A percentile compares a stretch with the other conserved stretches of the same genome.
phyloP scores from a whole-genome alignment of 1,284 basidiomycete genomes.

The Anthracocystis panici-leucophaei region DNA sequence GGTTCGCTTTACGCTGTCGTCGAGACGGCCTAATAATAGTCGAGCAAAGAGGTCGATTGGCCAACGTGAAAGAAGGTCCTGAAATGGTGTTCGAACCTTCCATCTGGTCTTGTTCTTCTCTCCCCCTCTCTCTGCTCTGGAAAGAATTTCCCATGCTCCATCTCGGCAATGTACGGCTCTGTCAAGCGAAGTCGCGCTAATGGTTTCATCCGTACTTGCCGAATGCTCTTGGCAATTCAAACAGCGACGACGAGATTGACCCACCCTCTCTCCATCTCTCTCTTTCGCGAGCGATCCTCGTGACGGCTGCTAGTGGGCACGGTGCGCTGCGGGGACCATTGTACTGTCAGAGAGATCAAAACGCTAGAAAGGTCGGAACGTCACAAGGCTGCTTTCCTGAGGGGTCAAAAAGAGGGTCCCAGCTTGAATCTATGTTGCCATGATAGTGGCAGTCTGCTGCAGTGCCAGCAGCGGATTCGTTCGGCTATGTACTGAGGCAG shows the following conservation, averaged over 20 bases:
- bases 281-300: neutral
- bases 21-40: neutral
- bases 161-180: constrained; percentile 3
- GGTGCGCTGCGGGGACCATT: neutral
- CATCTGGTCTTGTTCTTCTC: neutral
- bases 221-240: constrained; percentile 9
- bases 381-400: neutral
- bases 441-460: neutral
- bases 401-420: constrained; percentile 12
- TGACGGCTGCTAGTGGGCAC: neutral
- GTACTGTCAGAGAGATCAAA: neutral
- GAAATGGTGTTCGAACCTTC: neutral
- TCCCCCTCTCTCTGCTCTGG: neutral
- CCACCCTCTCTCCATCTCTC: neutral
- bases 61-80: constrained; percentile 1
- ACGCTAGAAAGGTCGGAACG: neutral
- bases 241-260: neutral
- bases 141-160: constrained; percentile 6
- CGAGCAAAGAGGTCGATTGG: neutral
- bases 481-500: constrained; percentile 7
- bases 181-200: constrained; percentile 7
- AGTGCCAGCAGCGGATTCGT: neutral
- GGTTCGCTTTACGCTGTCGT: neutral
- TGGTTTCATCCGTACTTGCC: neutral
- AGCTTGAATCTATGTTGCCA: neutral